Evolutionary conservation across 2,329 filamentous ascomycete species (phyloP).

Genomic region (Teratosphaeria nubilosa): DNA sequence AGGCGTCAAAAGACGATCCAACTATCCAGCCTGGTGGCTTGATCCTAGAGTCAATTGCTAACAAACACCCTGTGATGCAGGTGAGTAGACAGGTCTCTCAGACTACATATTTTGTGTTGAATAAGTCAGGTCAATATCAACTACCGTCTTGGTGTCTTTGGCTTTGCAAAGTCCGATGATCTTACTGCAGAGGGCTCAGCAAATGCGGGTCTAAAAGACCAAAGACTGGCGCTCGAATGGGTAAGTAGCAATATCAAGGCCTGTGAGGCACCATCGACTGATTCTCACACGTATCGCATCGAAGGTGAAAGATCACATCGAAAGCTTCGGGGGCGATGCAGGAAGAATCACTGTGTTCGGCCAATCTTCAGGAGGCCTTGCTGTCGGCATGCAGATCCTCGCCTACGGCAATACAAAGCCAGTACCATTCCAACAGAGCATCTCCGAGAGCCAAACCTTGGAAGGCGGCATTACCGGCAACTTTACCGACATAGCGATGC

Average conservation of each 20-base stretch:
- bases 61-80: constrained; percentile 29
- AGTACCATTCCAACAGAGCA: constrained; percentile 37
- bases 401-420: constrained; percentile 32
- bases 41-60: constrained; percentile 36
- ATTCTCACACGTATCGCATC: not conserved
- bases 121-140: constrained; percentile 30
- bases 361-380: constrained; percentile 26
- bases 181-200: constrained; percentile 23
- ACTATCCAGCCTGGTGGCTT: constrained; percentile 36
- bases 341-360: constrained; percentile 30
- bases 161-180: constrained; percentile 27
- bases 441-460: constrained; percentile 40
- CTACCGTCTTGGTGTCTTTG: constrained; percentile 29
- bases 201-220: constrained; percentile 31
- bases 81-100: constrained; percentile 8
- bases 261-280: not conserved
- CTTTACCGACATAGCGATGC: constrained; percentile 40
- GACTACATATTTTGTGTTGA: constrained; percentile 30
- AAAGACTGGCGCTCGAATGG: constrained; percentile 31
- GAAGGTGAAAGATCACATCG: constrained; percentile 23
- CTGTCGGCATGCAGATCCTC: constrained; percentile 34
- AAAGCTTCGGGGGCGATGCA: constrained; percentile 25
- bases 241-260: constrained; percentile 12
- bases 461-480: constrained; percentile 40
- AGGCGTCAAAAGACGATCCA: constrained; percentile 20